Conservation (phyloP, 2,329 filamentous ascomycete species). For the Mycosphaerelloides madeirae region DNA sequence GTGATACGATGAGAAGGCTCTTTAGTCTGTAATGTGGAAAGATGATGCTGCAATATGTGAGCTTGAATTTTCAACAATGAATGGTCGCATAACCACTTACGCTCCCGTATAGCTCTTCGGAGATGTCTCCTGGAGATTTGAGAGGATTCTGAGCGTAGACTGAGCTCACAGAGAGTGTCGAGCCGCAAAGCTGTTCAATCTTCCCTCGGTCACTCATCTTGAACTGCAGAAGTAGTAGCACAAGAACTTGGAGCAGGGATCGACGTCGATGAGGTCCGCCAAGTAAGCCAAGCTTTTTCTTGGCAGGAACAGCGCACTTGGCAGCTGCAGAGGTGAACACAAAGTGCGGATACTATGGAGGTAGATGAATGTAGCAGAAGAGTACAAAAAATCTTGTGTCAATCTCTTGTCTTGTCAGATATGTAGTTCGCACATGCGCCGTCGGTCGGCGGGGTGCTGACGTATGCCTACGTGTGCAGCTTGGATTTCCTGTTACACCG, state of each 20-base stretch:
- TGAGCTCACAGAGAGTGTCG: constrained; percentile 22
- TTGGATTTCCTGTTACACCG: too few species aligned
- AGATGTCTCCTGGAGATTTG: constrained; percentile 25
- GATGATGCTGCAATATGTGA: constrained; percentile 13
- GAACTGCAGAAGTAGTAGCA: neutral
- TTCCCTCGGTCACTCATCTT: constrained; percentile 10
- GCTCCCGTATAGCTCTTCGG: constrained; percentile 23
- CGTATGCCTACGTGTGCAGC: too few species aligned
- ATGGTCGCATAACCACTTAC: constrained; percentile 6
- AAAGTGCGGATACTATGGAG: too few species aligned
- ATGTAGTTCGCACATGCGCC: too few species aligned
- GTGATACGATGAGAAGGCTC: constrained; percentile 9
- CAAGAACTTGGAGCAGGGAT: neutral
- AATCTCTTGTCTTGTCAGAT: too few species aligned
- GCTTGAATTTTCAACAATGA: neutral
- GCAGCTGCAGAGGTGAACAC: too few species aligned
- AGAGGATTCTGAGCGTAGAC: constrained; percentile 22
- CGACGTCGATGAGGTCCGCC: neutral
- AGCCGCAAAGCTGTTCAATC: constrained; percentile 22
- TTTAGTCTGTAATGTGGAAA: constrained; percentile 18
- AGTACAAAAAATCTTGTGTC: too few species aligned
- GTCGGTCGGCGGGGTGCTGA: too few species aligned
- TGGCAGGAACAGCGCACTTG: too few species aligned
- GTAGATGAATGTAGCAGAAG: too few species aligned
- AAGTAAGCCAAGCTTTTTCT: neutral